Conservation (phyloP, 139 green algal species). For the Eudorina sp. region DNA sequence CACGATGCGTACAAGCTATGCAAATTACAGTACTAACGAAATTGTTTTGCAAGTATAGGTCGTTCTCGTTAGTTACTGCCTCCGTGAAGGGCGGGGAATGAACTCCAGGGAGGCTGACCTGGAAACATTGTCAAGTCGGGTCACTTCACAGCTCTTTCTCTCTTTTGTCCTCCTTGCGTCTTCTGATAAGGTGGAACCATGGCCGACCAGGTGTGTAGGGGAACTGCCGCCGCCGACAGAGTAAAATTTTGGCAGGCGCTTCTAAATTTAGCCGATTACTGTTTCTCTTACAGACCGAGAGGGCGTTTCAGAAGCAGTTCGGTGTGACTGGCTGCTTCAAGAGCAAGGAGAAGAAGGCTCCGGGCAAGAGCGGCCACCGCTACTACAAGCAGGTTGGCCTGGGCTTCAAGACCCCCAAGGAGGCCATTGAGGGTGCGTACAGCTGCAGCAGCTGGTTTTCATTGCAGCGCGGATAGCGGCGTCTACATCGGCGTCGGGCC, state of each 20-base stretch:
- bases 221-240: conserved; percentile 6
- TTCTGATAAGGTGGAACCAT: conserved; percentile 1
- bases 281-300: conserved; percentile 82
- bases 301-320: conserved; percentile 95
- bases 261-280: neutral
- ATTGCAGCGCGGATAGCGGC: neutral
- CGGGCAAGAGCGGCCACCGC: conserved; percentile 90
- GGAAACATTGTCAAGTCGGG: neutral
- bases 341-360: conserved; percentile 82
- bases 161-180: conserved; percentile 28
- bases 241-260: neutral
- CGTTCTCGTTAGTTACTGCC: too few species aligned
- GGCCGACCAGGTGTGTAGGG: conserved; percentile 39
- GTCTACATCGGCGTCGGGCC: neutral
- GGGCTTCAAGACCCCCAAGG: conserved; percentile 98
- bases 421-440: conserved; percentile 96
- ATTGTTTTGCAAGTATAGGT: too few species aligned
- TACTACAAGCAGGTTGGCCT: conserved; percentile 98
- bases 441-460: neutral
- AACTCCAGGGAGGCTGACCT: neutral
- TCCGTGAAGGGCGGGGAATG: neutral
- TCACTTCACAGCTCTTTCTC: neutral
- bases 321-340: conserved; percentile 84
- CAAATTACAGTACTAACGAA: too few species aligned
- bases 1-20: too few species aligned